Base-by-base conservation (phyloP, 176 grass and related monocot genomes). In the Triticum turgidum region DNA sequence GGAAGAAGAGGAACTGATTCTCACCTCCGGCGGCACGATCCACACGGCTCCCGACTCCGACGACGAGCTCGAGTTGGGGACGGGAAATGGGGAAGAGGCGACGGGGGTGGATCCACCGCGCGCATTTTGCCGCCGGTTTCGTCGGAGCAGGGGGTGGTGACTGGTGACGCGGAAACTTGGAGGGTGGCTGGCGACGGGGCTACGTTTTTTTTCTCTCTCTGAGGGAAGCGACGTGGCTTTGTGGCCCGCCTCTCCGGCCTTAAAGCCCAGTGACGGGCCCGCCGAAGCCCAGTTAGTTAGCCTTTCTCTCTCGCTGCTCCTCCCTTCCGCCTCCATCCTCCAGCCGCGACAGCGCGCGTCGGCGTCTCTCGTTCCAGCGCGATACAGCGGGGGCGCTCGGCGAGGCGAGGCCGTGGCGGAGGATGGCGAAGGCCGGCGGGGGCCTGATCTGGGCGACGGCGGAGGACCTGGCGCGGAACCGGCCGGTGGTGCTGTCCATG, bases 361-460 rank as follows among this genome's bases (percentile, higher is more conserved):
- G 22, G 64, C 84, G 13, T 65, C 73, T 32, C 56, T 22, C 24
- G 5, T 78, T 58, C 13, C 61, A 69, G 3, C 1, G 7, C 68
- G 10, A 30, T 79, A 25, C 62, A 27, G 63, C 12, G 44, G 41
- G 21, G 68, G 68, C 9, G 58, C 27, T 67, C 42, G 42, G 42
- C 42, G 42, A 45, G 42, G 42, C 10, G 41, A 42, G 41, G 41
- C 0, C 2, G 42, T 11, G 74, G 56, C 4, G 86, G 69, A 86
- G 84, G 81, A 95, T 92, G 93, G 83, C 41, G 34, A 95, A 88
- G 83, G 76, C 81, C 11, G 86, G 39, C 11, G 78, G 78, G 25
- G 84, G 93, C 12, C 12, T 92, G 70, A 88, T 98, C 84, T 95
- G 93, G 96, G 93, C 96, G 44, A 95, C 91, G 45, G 81, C 90